A percentile compares a stretch with the other conserved stretches of the same genome.
phyloP scores from a whole-genome alignment of 2,329 filamentous ascomycete species.

The Ophiostoma sp. region DNA sequence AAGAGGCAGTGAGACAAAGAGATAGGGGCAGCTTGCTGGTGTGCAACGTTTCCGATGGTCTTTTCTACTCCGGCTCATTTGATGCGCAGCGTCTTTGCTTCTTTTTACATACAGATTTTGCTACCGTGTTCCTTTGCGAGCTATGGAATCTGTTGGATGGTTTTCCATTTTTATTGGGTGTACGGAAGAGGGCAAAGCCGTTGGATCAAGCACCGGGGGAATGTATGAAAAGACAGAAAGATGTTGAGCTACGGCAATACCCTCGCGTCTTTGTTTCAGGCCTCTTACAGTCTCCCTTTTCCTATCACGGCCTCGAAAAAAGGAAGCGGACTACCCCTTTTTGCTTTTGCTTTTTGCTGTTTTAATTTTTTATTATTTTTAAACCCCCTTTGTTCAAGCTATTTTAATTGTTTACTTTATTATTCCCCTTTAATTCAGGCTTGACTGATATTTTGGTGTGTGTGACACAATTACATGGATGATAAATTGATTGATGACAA shows the following conservation, averaged over 20 bases:
- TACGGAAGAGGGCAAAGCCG: constrained; percentile 11
- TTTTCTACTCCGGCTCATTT: neutral
- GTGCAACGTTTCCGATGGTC: neutral
- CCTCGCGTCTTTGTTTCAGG: neutral
- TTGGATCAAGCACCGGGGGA: neutral
- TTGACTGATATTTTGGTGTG: neutral
- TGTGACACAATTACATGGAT: neutral
- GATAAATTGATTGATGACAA: neutral
- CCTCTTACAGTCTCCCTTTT: constrained; percentile 6
- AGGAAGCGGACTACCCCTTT: constrained; percentile 22
- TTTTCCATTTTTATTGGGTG: neutral
- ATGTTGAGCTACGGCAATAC: neutral
- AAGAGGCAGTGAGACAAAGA: neutral
- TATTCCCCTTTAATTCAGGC: constrained; percentile 8
- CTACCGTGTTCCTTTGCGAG: constrained; percentile 4
- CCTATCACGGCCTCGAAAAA: constrained; percentile 16
- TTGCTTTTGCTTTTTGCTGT: constrained; percentile 17
- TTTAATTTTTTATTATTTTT: constrained; percentile 18
- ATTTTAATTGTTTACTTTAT: constrained; percentile 16
- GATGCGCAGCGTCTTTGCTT: neutral
- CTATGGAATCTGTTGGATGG: constrained; percentile 4
- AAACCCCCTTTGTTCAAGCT: constrained; percentile 14
- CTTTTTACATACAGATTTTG: neutral
- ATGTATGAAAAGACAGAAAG: neutral
- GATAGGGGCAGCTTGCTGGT: neutral